Percentiles rank a stretch among this genome's conserved stretches.
phyloP scores from a whole-genome alignment of 2,329 filamentous ascomycete species.

The Cadophora sp. region DNA sequence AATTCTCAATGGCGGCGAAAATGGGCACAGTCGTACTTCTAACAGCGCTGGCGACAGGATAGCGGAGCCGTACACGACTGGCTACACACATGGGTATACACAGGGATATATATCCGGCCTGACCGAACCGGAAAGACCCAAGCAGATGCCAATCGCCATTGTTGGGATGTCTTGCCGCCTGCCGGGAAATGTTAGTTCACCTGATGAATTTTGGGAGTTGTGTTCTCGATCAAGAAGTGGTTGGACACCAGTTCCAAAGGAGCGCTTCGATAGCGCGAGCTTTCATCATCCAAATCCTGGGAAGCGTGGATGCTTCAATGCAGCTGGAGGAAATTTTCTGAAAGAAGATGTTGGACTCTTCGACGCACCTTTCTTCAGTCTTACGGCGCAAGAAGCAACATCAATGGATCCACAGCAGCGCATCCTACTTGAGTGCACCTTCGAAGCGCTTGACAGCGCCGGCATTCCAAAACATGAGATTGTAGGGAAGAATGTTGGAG shows the following conservation, averaged over 20 bases:
- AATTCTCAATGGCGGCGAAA: constrained; percentile 3
- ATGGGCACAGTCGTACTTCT: background rate
- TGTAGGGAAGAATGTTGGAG: constrained; percentile 46
- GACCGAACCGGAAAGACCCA: constrained; percentile 27
- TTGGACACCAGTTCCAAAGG: constrained; percentile 44
- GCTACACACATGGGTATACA: constrained; percentile 39
- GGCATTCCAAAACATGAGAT: constrained; percentile 38
- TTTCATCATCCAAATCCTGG: constrained; percentile 59
- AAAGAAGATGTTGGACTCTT: constrained; percentile 41
- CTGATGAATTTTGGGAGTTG: constrained; percentile 50
- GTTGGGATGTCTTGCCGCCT: constrained; percentile 49
- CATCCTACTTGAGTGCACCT: constrained; percentile 40
- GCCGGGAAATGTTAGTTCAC: constrained; percentile 48
- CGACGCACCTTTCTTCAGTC: constrained; percentile 44
- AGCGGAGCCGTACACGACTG: constrained; percentile 30
- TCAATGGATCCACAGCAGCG: constrained; percentile 46
- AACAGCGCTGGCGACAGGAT: background rate
- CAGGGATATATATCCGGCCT: constrained; percentile 36
- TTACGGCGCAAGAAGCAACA: constrained; percentile 40
- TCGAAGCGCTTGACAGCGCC: constrained; percentile 42
- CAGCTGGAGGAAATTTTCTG: constrained; percentile 42
- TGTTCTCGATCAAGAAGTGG: constrained; percentile 48
- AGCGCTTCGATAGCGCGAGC: constrained; percentile 57
- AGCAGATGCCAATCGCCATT: constrained; percentile 46
- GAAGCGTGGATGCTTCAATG: constrained; percentile 38